phyloP scores from a whole-genome alignment of 495 filamentous ascomycete species.

The Diplogelasinospora grovesii region DNA sequence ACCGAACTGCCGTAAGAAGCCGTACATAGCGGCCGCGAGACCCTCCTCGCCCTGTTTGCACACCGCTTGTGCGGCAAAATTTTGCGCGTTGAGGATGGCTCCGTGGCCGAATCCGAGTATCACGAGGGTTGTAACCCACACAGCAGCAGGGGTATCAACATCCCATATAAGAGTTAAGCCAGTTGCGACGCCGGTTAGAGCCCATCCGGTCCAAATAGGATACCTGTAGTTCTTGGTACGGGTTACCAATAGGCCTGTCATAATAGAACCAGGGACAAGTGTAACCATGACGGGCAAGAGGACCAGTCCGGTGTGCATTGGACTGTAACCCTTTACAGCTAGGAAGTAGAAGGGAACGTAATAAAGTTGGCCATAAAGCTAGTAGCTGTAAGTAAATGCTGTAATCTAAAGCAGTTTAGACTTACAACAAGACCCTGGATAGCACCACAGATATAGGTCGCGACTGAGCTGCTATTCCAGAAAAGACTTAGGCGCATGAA shows the following conservation, averaged over 20 bases:
- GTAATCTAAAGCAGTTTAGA: constrained; percentile 22
- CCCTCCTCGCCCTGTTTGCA: constrained; percentile 42
- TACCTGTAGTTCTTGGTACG: constrained; percentile 47
- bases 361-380: constrained; percentile 43
- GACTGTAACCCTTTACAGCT: constrained; percentile 47
- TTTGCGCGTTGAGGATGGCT: constrained; percentile 44
- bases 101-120: constrained; percentile 50
- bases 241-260: constrained; percentile 43
- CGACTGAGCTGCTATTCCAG: constrained; percentile 26
- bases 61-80: constrained; percentile 48
- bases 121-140: constrained; percentile 48
- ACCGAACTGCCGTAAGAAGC: constrained; percentile 53
- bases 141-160: constrained; percentile 34
- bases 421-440: constrained; percentile 33
- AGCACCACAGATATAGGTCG: constrained; percentile 25
- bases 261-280: constrained; percentile 31
- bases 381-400: constrained; percentile 23
- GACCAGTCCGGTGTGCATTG: constrained; percentile 45
- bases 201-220: constrained; percentile 53
- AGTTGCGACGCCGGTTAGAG: constrained; percentile 38
- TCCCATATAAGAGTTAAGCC: constrained; percentile 44
- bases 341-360: constrained; percentile 61
- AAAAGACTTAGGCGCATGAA: constrained; percentile 50
- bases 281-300: constrained; percentile 24
- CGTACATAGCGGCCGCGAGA: constrained; percentile 51